Evolutionary conservation across 176 grass and related monocot genomes (phyloP), one percentile per base, ranked within the genome.

Genomic region (Phoenix roebelenii): DNA sequence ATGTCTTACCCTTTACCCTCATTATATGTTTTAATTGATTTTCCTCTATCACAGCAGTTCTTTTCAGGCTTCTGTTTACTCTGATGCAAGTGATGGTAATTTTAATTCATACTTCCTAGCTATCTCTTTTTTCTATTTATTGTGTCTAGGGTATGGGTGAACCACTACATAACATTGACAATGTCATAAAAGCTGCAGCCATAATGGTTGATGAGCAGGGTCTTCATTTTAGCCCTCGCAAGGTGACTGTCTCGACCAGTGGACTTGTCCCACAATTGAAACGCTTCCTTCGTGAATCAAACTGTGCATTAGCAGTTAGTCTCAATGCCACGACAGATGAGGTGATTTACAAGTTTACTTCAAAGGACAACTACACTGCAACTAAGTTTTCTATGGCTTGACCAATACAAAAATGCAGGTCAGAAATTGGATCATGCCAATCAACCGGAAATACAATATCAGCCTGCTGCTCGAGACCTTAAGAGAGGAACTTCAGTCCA

Each of bases 321-420:
- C 93, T 92, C 49, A 98, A 89, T 88, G 84, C 93, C 70, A 98
- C 93, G 49, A 98, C 87, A 29, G 88, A 98, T 67, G 93, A 98
- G 82, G 88, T 92, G 67, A 65, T 71, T 44, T 68, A 12, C 30
- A 10, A 9, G 57, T 22, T 22, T 59, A 50, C 51, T 68, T 63
- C 50, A 17, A 54, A 48, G 7, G n/a, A 54, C 68, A 15, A 69
- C 61, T 44, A 12, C 35, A 44, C 35, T 44, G 35, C 35, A 44
- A 30, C 28, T 30, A 30, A 30, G 28, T 44, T 44, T 14, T 44
- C 35, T 44, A 44, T 44, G 7, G 35, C 35, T 44, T 44, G 49
- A 24, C 4, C 67, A 52, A 9, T 44, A 61, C 49, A 35, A 52
- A 26, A 4, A 54, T 85, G 63, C 85, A 98, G 93, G 79, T 98